Conservation (phyloP, 108 stramenopile genomes). For the Skeletonema grethae region DNA sequence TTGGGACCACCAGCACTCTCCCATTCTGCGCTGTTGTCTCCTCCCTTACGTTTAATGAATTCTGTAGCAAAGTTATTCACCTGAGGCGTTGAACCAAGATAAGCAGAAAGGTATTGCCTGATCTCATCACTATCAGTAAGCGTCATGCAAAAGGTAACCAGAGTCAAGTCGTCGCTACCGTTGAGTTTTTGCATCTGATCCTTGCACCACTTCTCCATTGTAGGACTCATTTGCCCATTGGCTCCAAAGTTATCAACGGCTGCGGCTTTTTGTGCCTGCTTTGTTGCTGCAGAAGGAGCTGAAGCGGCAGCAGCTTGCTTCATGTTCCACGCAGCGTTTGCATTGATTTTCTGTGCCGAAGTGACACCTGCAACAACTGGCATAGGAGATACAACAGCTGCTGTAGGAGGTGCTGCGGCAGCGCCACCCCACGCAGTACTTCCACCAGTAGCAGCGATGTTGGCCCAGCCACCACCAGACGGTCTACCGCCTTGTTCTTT, state of each 20-base stretch:
- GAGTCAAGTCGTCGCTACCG: conserved; percentile 92
- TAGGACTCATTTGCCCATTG: conserved; percentile 71
- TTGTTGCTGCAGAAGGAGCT: conserved; percentile 29
- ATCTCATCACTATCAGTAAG: conserved; percentile 89
- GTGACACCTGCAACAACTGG: conserved; percentile 43
- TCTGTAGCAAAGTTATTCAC: conserved; percentile 95
- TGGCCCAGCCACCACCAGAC: conserved; percentile 83
- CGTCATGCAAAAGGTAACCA: conserved; percentile 94
- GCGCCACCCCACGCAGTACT: conserved; percentile 65
- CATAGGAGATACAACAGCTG: conserved; percentile 34
- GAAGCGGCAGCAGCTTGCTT: conserved; percentile 18
- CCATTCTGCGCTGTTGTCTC: conserved; percentile 81
- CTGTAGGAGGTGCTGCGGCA: conserved; percentile 28
- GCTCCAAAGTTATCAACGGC: conserved; percentile 80
- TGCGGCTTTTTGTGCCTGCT: conserved; percentile 28
- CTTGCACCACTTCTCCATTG: conserved; percentile 91
- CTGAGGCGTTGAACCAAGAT: conserved; percentile 90
- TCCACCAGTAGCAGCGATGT: conserved; percentile 73
- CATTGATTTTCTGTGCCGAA: conserved; percentile 22
- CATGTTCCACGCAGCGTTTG: conserved; percentile 34
- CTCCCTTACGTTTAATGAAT: conserved; percentile 89
- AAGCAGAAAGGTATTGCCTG: conserved; percentile 91
- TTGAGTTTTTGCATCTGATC: conserved; percentile 88
- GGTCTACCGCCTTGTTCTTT: conserved; percentile 49
- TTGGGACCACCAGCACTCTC: conserved; percentile 66